Evolutionary conservation across 2,329 filamentous ascomycete species (phyloP), one percentile per base, ranked within the genome.

Genomic region (Colletotrichum simmondsii): DNA sequence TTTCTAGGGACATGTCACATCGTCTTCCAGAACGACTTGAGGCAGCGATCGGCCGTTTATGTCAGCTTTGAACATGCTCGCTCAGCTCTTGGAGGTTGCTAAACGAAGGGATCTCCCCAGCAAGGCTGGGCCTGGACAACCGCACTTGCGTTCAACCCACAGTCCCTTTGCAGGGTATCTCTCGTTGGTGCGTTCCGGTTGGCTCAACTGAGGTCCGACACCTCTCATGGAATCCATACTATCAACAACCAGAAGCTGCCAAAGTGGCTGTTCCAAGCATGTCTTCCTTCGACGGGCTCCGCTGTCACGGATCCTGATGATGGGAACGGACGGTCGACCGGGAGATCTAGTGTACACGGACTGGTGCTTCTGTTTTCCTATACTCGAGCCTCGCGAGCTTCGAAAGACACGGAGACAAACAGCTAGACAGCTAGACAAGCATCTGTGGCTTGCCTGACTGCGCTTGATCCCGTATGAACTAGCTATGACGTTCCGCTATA

Each of bases 1-100:
- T 60, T 35, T 66, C 59, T 64, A 57, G 59, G 54, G 58, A 61
- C 46, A 65, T 73, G 71, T 75, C 74, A 68, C 71, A 65, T 75
- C 53, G 65, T 59, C 65, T 77, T 77, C 75, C 75, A 77, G 75
- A 77, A 77, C 54, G 57, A 70, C 46, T 60, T 64, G 73, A 68
- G 49, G 65, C 62, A 65, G 46, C 71, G 57, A 71, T 65, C 71
- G 49, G 58, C 66, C 66, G 56, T 74, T 68, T 58, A 65, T 72
- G 54, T 71, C 54, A 65, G 68, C 65, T 61, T 66, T 61, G 64
- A 32, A 58, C 64, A n/a, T 60, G 37, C 30, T 52, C 46, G 60
- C 59, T 60, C 60, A 37, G 46, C 65, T 58, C 10, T 49, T 57
- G 56, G 22, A 22, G 32, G 60, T 37, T 24, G 46, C 35, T 26